Base-by-base conservation (phyloP, 768 basidiomycete genomes). In the Suillus subaureus region DNA sequence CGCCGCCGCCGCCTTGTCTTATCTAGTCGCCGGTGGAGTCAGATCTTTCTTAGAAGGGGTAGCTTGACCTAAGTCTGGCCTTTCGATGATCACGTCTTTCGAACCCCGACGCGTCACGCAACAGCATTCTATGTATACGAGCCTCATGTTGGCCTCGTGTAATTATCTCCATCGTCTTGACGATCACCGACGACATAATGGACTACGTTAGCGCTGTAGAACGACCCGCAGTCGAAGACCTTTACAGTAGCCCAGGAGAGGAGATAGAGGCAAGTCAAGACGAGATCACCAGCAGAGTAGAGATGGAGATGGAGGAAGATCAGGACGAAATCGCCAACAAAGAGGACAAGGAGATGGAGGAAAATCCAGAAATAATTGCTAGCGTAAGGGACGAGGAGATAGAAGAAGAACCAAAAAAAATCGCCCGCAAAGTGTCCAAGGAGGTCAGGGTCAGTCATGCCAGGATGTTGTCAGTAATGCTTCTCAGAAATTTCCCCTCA, bases 401-500 rank as follows among this genome's bases (percentile, higher is more conserved):
- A 23, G n/a, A 47, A 2, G 3, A 31, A 7, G 35, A 9, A 23
- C 16, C 39, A 31, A 13, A 39, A 9, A 16, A 3, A 7, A 33
- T 28, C 12, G 12, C 54, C 23, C 40, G 13, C 47, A 56, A n/a
- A 31, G 18, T 31, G 43, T 18, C 6, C 35, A 45, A 42, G 0
- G 9, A 18, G 1, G 12, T 18, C 16, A 58, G 23, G 15, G 23
- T 2, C 37, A 23, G 37, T 6, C 23, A 1, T 26, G 12, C 37
- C 8, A 16, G 11, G 31, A 55, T 58, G 57, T 16, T 26, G 39
- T 21, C 23, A 70, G 16, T 0, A 31, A 7, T 33, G 4, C 0
- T 39, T 66, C 12, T 13, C 61, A 70, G 67, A 26, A n/a, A 1
- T 23, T 5, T 33, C 1, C 37, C 13, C 40, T 54, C 42, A 23